Conservation (phyloP, 129 eudicot species). For the Flaveria trinervia region DNA sequence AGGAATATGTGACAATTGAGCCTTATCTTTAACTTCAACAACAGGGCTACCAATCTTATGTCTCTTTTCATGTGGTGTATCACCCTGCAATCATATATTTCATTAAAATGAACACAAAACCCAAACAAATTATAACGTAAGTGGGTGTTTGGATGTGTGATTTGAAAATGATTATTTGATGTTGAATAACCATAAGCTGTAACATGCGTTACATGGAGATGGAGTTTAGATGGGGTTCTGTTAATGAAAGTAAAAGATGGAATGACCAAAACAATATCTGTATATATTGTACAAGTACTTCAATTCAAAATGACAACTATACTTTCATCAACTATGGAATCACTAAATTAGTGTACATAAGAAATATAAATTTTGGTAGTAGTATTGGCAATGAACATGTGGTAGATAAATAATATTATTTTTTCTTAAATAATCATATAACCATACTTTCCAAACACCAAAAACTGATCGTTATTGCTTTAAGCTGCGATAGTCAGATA, state of each 20-base stretch:
- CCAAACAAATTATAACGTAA: neutral
- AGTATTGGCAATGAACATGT: neutral
- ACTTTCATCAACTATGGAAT: neutral
- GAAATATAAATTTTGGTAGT: neutral
- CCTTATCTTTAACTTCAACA: conserved; percentile 45
- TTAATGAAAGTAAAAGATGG: neutral
- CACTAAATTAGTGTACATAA: neutral
- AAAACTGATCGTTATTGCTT: neutral
- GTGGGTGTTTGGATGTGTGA: neutral
- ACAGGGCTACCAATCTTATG: conserved; percentile 45
- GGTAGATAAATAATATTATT: neutral
- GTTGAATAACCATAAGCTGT: conserved; percentile 1
- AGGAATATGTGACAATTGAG: conserved; percentile 40
- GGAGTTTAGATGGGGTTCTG: neutral
- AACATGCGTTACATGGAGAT: neutral
- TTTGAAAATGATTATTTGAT: neutral
- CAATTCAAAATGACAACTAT: neutral
- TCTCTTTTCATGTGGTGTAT: conserved; percentile 75
- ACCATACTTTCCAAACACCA: neutral
- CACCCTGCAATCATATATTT: conserved; percentile 52
- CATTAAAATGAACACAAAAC: neutral
- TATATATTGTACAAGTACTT: neutral
- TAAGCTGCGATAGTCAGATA: neutral
- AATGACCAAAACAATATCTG: conserved; percentile 1
- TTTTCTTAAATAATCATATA: neutral